Evolutionary conservation across 1,284 basidiomycete species (phyloP).

Genomic region (Ceratobasidium sp.): DNA sequence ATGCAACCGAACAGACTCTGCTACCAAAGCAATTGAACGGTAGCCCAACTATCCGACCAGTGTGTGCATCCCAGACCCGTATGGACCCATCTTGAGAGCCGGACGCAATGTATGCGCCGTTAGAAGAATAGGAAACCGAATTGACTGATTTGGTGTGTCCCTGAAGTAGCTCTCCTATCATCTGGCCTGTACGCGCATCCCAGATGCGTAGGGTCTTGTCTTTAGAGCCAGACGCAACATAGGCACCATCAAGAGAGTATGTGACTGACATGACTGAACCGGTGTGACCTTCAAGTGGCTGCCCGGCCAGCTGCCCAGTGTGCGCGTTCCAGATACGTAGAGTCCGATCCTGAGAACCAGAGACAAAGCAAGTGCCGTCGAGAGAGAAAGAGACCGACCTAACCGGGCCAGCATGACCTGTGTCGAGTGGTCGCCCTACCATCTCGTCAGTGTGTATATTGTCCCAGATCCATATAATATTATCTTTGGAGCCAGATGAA

Average conservation of each 20-base stretch:
- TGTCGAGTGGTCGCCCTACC: too few relatives aligned
- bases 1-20: background rate
- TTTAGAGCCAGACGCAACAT: slow-evolving; percentile 7
- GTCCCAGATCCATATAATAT: too few relatives aligned
- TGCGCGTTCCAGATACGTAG: slow-evolving; percentile 6
- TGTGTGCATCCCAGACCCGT: slow-evolving; percentile 35
- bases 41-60: background rate
- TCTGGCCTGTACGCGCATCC: background rate
- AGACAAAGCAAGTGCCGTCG: background rate
- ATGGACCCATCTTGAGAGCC: slow-evolving; percentile 26
- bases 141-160: slow-evolving; percentile 7
- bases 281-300: background rate
- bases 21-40: background rate
- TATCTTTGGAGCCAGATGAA: too few relatives aligned
- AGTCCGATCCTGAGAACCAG: background rate
- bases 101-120: slow-evolving; percentile 8
- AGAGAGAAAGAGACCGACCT: too few relatives aligned
- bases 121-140: slow-evolving; percentile 25
- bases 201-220: slow-evolving; percentile 3
- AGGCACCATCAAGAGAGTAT: background rate
- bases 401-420: too few relatives aligned
- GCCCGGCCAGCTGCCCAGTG: background rate
- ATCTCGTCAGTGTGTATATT: too few relatives aligned
- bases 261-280: background rate
- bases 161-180: background rate